Conservation (phyloP, 352 stramenopile species). For the Phytophthora pini region DNA sequence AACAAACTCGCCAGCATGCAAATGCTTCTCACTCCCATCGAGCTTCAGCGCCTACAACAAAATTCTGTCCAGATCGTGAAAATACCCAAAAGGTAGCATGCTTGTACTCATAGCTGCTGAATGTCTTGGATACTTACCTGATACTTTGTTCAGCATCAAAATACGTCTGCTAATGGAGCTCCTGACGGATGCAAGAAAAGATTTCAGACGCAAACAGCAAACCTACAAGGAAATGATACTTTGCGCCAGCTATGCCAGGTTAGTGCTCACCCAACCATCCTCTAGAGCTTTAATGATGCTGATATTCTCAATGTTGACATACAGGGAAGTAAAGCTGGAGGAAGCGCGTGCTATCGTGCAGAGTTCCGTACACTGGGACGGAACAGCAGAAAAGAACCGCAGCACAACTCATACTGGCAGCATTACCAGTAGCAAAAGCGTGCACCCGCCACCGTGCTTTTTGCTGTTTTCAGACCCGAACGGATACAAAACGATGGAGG, state of each 20-base stretch:
- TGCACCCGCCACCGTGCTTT: constrained; percentile 46
- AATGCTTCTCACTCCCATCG: constrained; percentile 78
- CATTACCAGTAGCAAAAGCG: constrained; percentile 17
- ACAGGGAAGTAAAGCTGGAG: constrained; percentile 65
- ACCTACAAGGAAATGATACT: constrained; percentile 57
- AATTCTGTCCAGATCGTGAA: constrained; percentile 68
- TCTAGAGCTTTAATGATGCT: neutral
- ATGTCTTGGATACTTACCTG: neutral
- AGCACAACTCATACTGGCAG: constrained; percentile 10
- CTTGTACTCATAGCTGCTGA: neutral
- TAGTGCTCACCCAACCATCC: neutral
- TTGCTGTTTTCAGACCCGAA: constrained; percentile 52
- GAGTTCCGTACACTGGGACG: constrained; percentile 48
- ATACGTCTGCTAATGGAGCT: constrained; percentile 57
- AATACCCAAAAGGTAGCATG: constrained; percentile 61
- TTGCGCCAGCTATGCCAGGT: constrained; percentile 62
- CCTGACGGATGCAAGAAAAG: constrained; percentile 46
- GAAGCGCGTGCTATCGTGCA: constrained; percentile 81
- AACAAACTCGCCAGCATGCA: constrained; percentile 75
- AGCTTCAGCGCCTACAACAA: constrained; percentile 77
- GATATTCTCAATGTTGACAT: neutral
- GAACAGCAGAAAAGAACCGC: constrained; percentile 14
- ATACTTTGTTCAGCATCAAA: constrained; percentile 52
- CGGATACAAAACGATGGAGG: constrained; percentile 50
- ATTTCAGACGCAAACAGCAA: constrained; percentile 51